A percentile compares a stretch with the other conserved stretches of the same genome.
These are phyloP conservation scores for Sisymbrium altissimum DNA, from an alignment of 345 rosid species.

Conservation along the genomic window DNA sequence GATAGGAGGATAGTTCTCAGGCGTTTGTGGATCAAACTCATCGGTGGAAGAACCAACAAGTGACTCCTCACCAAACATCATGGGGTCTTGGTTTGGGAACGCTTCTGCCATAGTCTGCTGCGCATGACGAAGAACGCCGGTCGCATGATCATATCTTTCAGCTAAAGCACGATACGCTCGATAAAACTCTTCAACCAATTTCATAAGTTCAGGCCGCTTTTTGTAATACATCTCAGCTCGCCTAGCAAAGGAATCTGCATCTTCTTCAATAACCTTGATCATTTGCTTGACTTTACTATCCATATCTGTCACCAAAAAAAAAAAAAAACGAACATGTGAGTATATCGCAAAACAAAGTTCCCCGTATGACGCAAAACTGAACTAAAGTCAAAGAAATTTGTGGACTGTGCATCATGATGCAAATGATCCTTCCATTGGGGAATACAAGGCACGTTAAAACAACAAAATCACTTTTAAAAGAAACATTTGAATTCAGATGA, in stretches of 20 bases:
- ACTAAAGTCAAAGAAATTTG: not conserved
- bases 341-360: not conserved
- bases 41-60: constrained; percentile 37
- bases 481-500: not conserved
- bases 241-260: constrained; percentile 98
- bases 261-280: constrained; percentile 97
- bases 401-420: not conserved
- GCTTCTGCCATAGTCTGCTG: constrained; percentile 92
- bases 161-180: constrained; percentile 97
- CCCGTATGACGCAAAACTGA: constrained; percentile 5
- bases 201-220: constrained; percentile 96
- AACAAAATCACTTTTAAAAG: not conserved
- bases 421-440: no score
- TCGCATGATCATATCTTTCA: constrained; percentile 97
- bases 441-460: no score
- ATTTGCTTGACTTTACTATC: constrained; percentile 89
- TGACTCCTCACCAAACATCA: constrained; percentile 60
- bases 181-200: constrained; percentile 96
- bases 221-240: constrained; percentile 99
- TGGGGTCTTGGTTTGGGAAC: constrained; percentile 86
- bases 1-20: constrained; percentile 52
- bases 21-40: constrained; percentile 72
- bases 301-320: constrained; percentile 60
- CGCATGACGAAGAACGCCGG: constrained; percentile 87
- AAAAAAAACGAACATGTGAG: not conserved